These are phyloP conservation scores for Microsporum canis DNA, from an alignment of 2,329 filamentous ascomycete genomes.

Conservation along the genomic window DNA sequence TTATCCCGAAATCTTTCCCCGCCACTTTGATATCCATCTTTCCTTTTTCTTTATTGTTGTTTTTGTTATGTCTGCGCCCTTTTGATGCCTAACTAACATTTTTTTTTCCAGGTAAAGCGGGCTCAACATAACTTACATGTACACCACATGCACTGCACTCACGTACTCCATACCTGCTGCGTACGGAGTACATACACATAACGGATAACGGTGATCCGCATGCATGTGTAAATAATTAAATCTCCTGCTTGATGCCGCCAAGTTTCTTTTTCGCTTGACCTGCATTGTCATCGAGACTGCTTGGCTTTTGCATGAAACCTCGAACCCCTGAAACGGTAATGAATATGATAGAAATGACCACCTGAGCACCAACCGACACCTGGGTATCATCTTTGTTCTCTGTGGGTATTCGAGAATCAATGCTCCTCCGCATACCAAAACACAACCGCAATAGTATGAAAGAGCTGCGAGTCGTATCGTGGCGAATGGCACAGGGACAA, in stretches of 20 bases:
- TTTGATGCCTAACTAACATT: not conserved
- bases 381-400: not conserved
- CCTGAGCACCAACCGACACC: not conserved
- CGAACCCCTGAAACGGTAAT: not conserved
- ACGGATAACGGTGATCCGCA: not conserved
- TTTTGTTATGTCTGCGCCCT: not conserved
- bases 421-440: not conserved
- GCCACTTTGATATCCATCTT: not conserved
- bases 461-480: not conserved
- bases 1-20: not conserved
- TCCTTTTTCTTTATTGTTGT: not conserved
- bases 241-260: not conserved
- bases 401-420: not conserved
- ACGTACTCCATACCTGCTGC: not conserved
- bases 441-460: not conserved
- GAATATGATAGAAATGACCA: not conserved
- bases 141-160: not conserved
- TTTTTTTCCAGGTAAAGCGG: not conserved
- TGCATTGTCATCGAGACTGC: not conserved
- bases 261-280: not conserved
- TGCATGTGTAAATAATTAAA: constrained; percentile 3
- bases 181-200: not conserved
- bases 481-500: not conserved
- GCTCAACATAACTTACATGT: not conserved
- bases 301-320: not conserved